Conservation (phyloP, 148 eudicot species). For the Persicaria tinctoria region DNA sequence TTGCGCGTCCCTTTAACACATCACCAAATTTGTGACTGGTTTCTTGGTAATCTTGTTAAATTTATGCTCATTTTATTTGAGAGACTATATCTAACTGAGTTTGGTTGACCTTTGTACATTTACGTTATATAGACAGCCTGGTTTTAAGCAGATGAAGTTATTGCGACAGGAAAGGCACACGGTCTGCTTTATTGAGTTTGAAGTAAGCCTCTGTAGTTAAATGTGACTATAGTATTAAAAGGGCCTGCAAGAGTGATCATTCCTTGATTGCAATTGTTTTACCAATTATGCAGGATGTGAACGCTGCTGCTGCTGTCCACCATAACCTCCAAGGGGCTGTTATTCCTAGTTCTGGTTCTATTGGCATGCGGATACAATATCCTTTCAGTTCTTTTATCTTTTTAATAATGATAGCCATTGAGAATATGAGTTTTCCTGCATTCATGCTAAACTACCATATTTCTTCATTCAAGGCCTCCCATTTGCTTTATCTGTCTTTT, state of each 20-base stretch:
- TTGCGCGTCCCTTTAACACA: background rate
- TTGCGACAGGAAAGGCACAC: conserved; percentile 97
- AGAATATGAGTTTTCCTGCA: background rate
- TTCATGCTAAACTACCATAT: background rate
- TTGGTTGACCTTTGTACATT: conserved; percentile 1
- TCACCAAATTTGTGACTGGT: background rate
- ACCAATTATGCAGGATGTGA: conserved; percentile 55
- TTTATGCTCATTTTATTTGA: background rate
- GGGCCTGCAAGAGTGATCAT: background rate
- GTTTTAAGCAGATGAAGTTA: conserved; percentile 95
- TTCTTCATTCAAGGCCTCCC: background rate
- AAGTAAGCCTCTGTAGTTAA: conserved; percentile 35
- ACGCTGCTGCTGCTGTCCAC: conserved; percentile 82
- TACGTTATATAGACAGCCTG: conserved; percentile 64
- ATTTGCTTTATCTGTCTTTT: background rate
- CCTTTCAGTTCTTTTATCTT: conserved; percentile 34
- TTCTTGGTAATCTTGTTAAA: background rate
- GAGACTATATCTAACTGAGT: background rate
- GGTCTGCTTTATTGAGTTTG: conserved; percentile 97
- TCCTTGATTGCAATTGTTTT: conserved; percentile 3
- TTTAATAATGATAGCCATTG: background rate
- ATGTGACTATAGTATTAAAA: background rate
- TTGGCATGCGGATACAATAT: conserved; percentile 99
- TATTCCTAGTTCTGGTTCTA: conserved; percentile 91
- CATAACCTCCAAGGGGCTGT: conserved; percentile 92